Evolutionary conservation across 257 asterid genomes (phyloP), one percentile per base, ranked within the genome.

Genomic region (Fraxinus pennsylvanica): DNA sequence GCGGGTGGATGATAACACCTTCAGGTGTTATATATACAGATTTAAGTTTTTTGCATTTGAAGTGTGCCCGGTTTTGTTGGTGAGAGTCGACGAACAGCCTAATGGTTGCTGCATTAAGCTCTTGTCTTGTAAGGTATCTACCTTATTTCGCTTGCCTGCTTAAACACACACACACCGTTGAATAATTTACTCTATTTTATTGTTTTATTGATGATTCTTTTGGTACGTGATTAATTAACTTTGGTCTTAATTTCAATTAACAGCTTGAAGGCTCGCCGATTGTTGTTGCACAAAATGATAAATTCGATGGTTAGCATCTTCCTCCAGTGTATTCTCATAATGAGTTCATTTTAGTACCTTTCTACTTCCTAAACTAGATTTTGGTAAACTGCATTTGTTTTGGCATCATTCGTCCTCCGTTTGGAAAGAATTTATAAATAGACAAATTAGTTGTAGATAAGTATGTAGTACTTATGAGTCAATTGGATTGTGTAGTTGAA

Each of bases 11-110:
- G 98, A 89, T 15, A 43, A 10, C 15, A 43, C 15, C 22, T 93
- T 96, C 85, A 88, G 94, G 86, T 93, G 98, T 89, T 96, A 87
- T 35, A 97, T 92, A 54, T 89, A 93, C 80, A 90, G 84, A 22
- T 88, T 96, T 77, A 96, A 92, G 92, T 91, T 93, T 82, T 92
- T 93, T 38, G 90, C 97, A 0, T 93, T 96, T 57, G 96, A 93
- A 81, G 94, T 93, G 59, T 92, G 99, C 79, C 98, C 98, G 1
- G 98, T 96, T 81, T 88, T 96, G 96, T 70, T 89, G 85, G 98
- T 96, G 78, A 92, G 92, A 79, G 99, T 93, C 63, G 98, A 93
- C 82, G 99, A 86, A 92, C 96, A 89, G 96, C 92, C 88, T 41
- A 82, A 90, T 79, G 98, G 99, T 45, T 90, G 97, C 78, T 96